phyloP scores from a whole-genome alignment of 192 early-diverging fungal species.

The Neocallimastix lanati region DNA sequence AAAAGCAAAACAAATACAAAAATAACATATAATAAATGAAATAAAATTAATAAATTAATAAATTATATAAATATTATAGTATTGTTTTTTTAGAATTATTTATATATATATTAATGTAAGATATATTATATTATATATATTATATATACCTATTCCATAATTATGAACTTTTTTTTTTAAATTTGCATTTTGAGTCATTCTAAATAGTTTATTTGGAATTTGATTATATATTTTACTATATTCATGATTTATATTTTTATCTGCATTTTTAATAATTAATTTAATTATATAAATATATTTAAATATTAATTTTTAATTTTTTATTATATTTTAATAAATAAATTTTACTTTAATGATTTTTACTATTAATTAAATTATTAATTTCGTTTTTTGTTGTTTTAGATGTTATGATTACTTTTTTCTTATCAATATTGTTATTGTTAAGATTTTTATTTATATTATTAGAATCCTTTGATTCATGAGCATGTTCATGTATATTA shows the following conservation, averaged over 20 bases:
- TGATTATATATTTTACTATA: background rate
- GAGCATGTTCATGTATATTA: background rate
- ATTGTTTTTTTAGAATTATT: too few relatives aligned
- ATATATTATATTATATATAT: too few relatives aligned
- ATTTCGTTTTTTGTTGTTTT: background rate
- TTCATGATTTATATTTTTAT: background rate
- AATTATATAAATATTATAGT: too few relatives aligned
- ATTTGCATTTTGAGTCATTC: background rate
- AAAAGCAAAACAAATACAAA: too few relatives aligned
- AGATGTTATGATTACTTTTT: background rate
- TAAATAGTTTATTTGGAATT: background rate
- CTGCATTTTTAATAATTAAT: background rate
- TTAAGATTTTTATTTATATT: background rate
- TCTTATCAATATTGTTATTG: background rate
- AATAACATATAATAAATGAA: too few relatives aligned
- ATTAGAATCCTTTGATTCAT: background rate
- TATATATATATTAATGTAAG: too few relatives aligned
- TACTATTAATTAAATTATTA: background rate
- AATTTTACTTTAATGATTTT: background rate
- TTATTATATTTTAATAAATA: background rate
- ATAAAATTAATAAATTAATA: too few relatives aligned
- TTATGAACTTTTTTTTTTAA: background rate
- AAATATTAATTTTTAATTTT: too few relatives aligned
- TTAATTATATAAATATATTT: too few relatives aligned
- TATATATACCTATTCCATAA: background rate